Base-by-base conservation (phyloP, 1,139 yeast species). In the Diutina sp. region DNA sequence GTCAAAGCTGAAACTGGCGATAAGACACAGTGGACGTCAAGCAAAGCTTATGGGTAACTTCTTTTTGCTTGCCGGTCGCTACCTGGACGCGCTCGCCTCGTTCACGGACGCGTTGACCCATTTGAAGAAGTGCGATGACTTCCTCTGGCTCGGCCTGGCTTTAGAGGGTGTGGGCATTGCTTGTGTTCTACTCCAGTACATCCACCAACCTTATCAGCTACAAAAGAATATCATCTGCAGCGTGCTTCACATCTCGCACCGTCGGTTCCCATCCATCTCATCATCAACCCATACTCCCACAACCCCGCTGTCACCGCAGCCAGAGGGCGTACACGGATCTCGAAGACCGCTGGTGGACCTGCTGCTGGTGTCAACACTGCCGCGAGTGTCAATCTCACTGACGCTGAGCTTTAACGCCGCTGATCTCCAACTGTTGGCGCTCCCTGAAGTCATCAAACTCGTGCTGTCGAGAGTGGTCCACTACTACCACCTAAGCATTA, bases 81-180 rank as follows among this genome's bases (percentile, higher is more conserved):
- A 86, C 56, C 68, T 75, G 14, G 89, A 84, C 58, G 95, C 98
- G 0, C 66, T 90, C 57, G 74, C 77, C 41, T 81, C 83, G 58
- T 87, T 90, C 61, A 78, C 84, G 12, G 97, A 90, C 50, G 84
- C 97, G 0, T 77, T 87, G 1, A 65, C 74, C 1, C 72, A 78
- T 46, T 70, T 90, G 57, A 82, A 82, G 59, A 76, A 81, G 44
- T 75, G 85, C 1, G 84, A 84, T 56, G 99, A 93, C 67, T 80
- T 80, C 64, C 72, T 93, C 25, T 93, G 99, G 99, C 75, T 89
- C 32, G 98, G 86, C 0, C 85, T 93, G 51, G 84, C 97, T 0
- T 67, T 91, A 25, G 97, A 90, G 63, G 90, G 95, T 0, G 72
- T 90, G 11, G 87, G 87, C 0, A 81, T 88, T 1, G 79, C 89